These are phyloP conservation scores for Phytophthora pistaciae DNA, from an alignment of 352 stramenopile genomes.

Conservation along the genomic window DNA sequence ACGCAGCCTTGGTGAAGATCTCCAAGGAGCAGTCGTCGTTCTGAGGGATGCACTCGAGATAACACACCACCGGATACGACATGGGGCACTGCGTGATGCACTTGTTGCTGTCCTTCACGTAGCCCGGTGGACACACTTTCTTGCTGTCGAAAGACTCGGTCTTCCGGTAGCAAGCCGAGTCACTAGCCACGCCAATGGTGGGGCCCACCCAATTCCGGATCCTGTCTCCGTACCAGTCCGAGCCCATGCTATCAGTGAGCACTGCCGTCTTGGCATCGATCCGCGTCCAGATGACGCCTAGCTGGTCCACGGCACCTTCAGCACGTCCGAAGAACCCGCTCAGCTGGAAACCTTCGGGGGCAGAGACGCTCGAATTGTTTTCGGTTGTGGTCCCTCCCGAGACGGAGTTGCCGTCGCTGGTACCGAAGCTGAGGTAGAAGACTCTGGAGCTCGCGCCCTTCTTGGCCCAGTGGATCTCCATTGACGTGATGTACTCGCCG, in stretches of 20 bases:
- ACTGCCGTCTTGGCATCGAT: constrained; percentile 1
- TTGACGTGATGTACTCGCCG: constrained; percentile 23
- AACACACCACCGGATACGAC: constrained; percentile 56
- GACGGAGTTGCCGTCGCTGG: constrained; percentile 7
- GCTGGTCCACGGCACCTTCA: constrained; percentile 7
- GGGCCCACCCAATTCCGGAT: constrained; percentile 27
- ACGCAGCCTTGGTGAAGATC: constrained; percentile 37
- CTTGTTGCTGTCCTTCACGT: constrained; percentile 4
- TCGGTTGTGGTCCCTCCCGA: constrained; percentile 11
- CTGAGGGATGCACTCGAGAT: constrained; percentile 55
- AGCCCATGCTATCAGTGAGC: constrained; percentile 14
- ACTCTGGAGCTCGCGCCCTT: constrained; percentile 7
- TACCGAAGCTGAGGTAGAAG: constrained; percentile 17
- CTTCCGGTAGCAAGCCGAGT: constrained; percentile 27
- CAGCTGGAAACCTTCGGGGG: constrained; percentile 11
- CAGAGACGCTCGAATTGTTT: constrained; percentile 4
- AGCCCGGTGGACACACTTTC: constrained; percentile 12
- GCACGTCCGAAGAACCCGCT: constrained; percentile 12
- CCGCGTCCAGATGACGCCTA: constrained; percentile 13
- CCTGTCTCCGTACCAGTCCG: constrained; percentile 14
- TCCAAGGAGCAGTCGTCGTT: constrained; percentile 53
- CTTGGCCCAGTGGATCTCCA: constrained; percentile 27
- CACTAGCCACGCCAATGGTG: constrained; percentile 17
- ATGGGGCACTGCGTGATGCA: constrained; percentile 41
- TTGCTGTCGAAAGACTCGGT: constrained; percentile 8